Evolutionary conservation across 2,329 filamentous ascomycete species (phyloP).

Genomic region (Penicillium thymicola): DNA sequence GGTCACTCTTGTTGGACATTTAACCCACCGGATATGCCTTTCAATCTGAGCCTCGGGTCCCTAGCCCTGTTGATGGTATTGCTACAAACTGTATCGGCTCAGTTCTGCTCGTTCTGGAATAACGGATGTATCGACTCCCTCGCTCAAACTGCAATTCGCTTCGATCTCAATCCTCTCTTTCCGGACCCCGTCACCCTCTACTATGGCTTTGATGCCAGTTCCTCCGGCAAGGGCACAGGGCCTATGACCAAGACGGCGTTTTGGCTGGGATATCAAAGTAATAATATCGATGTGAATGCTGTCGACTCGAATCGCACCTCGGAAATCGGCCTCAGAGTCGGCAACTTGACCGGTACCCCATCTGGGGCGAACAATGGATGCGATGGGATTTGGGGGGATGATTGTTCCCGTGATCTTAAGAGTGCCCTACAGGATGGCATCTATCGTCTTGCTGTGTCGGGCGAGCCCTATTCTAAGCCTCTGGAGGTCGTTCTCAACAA

Average conservation of each 20-base stretch:
- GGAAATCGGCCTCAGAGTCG: slow-evolving; percentile 36
- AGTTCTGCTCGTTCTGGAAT: slow-evolving; percentile 38
- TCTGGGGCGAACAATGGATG: slow-evolving; percentile 37
- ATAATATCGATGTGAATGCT: slow-evolving; percentile 25
- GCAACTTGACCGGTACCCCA: slow-evolving; percentile 37
- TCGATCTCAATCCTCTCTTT: slow-evolving; percentile 37
- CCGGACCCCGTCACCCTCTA: slow-evolving; percentile 32
- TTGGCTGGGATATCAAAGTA: slow-evolving; percentile 36
- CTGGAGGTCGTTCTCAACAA: slow-evolving; percentile 30
- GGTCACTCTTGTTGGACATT: slow-evolving; percentile 20
- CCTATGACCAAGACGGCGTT: slow-evolving; percentile 38
- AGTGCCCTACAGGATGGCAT: slow-evolving; percentile 26
- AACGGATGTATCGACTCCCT: slow-evolving; percentile 37
- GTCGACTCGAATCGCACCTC: slow-evolving; percentile 36
- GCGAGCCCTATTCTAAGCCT: slow-evolving; percentile 28
- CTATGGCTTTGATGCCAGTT: slow-evolving; percentile 36
- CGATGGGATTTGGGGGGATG: slow-evolving; percentile 36
- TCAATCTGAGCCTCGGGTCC: neutral
- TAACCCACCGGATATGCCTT: slow-evolving; percentile 19
- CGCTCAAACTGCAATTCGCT: slow-evolving; percentile 35
- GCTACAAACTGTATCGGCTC: slow-evolving; percentile 23
- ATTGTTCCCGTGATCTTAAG: slow-evolving; percentile 34
- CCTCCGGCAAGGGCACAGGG: slow-evolving; percentile 29
- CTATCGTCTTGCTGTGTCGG: slow-evolving; percentile 26
- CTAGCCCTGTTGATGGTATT: slow-evolving; percentile 20